Conservation (phyloP, 2,329 filamentous ascomycete species). For the Domatiomyces catenatus region DNA sequence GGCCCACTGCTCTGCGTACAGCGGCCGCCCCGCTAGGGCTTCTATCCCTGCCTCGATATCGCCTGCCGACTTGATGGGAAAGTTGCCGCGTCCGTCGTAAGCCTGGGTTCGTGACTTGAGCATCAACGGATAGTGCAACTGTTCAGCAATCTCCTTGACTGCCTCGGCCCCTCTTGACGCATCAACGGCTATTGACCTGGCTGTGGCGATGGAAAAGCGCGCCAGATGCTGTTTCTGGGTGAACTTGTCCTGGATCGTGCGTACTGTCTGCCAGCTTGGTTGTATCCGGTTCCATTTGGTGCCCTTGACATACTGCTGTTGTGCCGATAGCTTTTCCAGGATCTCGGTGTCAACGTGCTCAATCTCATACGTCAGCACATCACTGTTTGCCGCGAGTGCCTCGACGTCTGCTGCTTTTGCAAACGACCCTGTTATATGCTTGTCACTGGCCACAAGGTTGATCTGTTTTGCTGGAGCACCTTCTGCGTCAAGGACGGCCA, state of each 20-base stretch:
- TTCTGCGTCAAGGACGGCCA: slow-evolving; percentile 64
- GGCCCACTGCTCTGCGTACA: slow-evolving; percentile 85
- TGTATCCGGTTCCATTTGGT: slow-evolving; percentile 36
- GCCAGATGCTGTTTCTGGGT: slow-evolving; percentile 62
- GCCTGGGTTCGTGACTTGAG: slow-evolving; percentile 71
- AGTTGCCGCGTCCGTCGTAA: slow-evolving; percentile 65
- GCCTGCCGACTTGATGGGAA: slow-evolving; percentile 42
- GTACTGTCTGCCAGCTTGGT: slow-evolving; percentile 64
- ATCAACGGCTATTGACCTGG: slow-evolving; percentile 45
- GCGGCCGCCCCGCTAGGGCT: slow-evolving; percentile 51
- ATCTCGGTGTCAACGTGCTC: slow-evolving; percentile 75
- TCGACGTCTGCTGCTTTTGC: slow-evolving; percentile 63
- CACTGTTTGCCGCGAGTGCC: slow-evolving; percentile 53
- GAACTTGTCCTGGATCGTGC: slow-evolving; percentile 77
- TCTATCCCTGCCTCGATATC: slow-evolving; percentile 53
- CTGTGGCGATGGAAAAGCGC: slow-evolving; percentile 48
- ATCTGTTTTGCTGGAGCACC: slow-evolving; percentile 67
- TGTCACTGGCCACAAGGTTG: slow-evolving; percentile 41
- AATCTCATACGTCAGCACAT: slow-evolving; percentile 78
- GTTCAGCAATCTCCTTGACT: slow-evolving; percentile 38
- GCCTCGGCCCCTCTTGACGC: slow-evolving; percentile 33
- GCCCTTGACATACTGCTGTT: slow-evolving; percentile 10
- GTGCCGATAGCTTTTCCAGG: slow-evolving; percentile 58
- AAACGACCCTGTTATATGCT: slow-evolving; percentile 67
- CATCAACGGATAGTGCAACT: slow-evolving; percentile 67